phyloP scores from a whole-genome alignment of 805 yeast genomes.

The Lipomyces yamadae region DNA sequence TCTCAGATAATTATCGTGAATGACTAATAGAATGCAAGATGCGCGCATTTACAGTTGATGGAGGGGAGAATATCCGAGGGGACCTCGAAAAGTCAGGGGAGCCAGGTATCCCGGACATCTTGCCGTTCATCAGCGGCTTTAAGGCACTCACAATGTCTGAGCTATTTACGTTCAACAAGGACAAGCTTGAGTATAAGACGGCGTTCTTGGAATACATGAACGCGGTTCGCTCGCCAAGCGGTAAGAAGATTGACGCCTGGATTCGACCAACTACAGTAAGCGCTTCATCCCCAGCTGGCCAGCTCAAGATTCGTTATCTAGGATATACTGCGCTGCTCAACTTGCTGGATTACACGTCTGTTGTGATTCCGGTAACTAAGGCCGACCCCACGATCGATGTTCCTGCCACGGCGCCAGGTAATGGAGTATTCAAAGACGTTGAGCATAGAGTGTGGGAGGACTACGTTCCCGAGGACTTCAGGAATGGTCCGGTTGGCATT shows the following conservation, averaged over 20 bases:
- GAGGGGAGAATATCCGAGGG: conserved; percentile 35
- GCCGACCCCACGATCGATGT: conserved; percentile 47
- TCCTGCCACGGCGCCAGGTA: conserved; percentile 33
- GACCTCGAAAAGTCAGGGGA: conserved; percentile 37
- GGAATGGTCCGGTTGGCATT: conserved; percentile 60
- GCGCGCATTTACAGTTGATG: conserved; percentile 37
- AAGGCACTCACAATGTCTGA: conserved; percentile 31
- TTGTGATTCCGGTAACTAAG: conserved; percentile 54
- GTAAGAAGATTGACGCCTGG: conserved; percentile 53
- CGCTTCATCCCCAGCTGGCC: conserved; percentile 35
- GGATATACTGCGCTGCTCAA: conserved; percentile 51
- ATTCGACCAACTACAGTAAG: conserved; percentile 45
- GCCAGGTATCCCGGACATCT: conserved; percentile 37
- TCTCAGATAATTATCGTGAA: not conserved
- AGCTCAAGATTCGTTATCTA: conserved; percentile 33
- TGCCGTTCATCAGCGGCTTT: conserved; percentile 30
- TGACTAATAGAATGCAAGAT: not conserved
- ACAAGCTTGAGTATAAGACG: conserved; percentile 37
- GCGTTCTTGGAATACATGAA: conserved; percentile 36
- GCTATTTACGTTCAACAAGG: conserved; percentile 32
- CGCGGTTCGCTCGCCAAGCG: conserved; percentile 38
- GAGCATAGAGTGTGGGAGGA: conserved; percentile 34
- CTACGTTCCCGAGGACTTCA: conserved; percentile 53
- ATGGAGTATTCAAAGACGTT: conserved; percentile 25
- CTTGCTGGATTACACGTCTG: conserved; percentile 52